Base-by-base conservation (phyloP, 2,329 filamentous ascomycete genomes). In the Neofusicoccum sp. region DNA sequence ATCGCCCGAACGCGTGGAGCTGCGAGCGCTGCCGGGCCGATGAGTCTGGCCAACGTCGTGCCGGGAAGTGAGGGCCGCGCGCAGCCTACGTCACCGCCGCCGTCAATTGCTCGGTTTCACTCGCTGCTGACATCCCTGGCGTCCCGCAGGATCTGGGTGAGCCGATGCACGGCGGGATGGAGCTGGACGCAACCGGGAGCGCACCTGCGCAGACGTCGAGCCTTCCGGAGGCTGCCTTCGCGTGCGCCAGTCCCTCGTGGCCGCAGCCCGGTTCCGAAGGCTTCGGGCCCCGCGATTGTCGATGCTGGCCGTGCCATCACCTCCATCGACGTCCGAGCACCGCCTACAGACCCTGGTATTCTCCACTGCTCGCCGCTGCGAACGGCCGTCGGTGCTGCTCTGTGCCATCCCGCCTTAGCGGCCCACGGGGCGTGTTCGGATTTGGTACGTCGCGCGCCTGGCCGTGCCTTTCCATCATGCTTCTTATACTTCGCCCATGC, bases 241-340 rank as follows among this genome's bases (percentile, higher is more conserved):
- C 24, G 14, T 16, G 28, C 49, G 14, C 14, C 34, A 20, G 33
- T 11, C 20, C 34, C 30, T 34, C 33, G 33, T 38, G 20, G 11
- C 31, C 33, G 33, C 33, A 24, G 24, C 16, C 20, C 31, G 51
- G 51, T 56, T 41, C 51, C 51, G 40, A 43, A 16, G 6, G 12
- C 38, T 16, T 34, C 51, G 51, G 51, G 51, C 51, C 51, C 51
- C 51, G 38, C 51, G 51, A 56, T 56, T 44, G 38, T 41, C 38
- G 33, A 28, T 30, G 8, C 43, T 33, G 43, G 51, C 38, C 26
- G n/a, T n/a, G 11, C n/a, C 51, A 33, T 56, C 51, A 56, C 38
- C 28, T 40, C 26, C 36, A 56, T 56, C 51, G 51, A 38, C 38
- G 38, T 33, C 16, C 51, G 28, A n/a, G 36, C 30, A n/a, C 38